A percentile compares a stretch with the other conserved stretches of the same genome.
phyloP scores from a whole-genome alignment of 768 basidiomycete genomes.

The Boletus barrowsii region DNA sequence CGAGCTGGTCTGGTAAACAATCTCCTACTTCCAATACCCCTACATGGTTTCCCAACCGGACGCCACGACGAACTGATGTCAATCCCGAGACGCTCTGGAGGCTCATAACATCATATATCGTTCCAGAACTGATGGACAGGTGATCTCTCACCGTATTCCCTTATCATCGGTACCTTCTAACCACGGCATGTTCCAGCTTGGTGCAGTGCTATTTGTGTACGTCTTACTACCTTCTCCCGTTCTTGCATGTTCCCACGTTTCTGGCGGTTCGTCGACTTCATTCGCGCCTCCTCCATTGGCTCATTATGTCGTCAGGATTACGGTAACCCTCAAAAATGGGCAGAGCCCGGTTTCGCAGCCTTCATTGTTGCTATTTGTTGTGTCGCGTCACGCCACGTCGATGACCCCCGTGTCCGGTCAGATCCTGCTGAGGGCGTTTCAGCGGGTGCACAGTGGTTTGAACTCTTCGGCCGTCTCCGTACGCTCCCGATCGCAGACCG shows the following conservation, averaged over 20 bases:
- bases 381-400: constrained; percentile 87
- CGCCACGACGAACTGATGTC: constrained; percentile 67
- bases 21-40: constrained; percentile 34
- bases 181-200: constrained; percentile 42
- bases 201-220: constrained; percentile 87
- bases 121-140: constrained; percentile 93
- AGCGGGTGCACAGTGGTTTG: constrained; percentile 90
- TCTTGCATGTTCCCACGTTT: constrained; percentile 89
- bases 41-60: constrained; percentile 85
- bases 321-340: constrained; percentile 92
- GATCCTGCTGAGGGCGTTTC: constrained; percentile 82
- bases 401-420: constrained; percentile 84
- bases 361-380: constrained; percentile 94
- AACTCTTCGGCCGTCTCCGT: constrained; percentile 81
- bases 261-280: constrained; percentile 51
- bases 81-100: constrained; percentile 89
- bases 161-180: constrained; percentile 12
- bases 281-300: constrained; percentile 9
- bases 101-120: constrained; percentile 79
- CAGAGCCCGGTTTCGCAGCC: constrained; percentile 90
- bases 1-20: constrained; percentile 31
- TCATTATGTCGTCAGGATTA: constrained; percentile 61
- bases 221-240: constrained; percentile 89
- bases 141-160: constrained; percentile 34
- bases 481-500: constrained; percentile 85